A percentile compares a stretch with the other conserved stretches of the same genome.
Evolutionary conservation across 176 grass and related monocot species (phyloP).

Genomic region (Aegilops tauschii): DNA sequence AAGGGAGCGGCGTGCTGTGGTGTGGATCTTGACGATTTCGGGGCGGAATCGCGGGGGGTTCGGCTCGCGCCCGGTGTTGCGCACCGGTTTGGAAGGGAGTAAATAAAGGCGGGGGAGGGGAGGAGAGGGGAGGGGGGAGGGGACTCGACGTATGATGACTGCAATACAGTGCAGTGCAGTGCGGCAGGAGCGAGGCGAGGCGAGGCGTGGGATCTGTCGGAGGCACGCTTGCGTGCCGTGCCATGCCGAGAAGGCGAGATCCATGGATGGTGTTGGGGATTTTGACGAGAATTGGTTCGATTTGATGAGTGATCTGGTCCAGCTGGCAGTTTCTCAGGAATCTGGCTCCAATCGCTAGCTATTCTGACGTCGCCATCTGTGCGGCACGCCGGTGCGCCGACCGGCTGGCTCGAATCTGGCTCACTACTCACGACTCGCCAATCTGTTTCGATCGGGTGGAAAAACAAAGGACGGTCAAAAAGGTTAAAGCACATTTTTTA

Average conservation of each 20-base stretch:
- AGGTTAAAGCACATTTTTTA: neutral
- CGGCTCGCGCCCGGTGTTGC: neutral
- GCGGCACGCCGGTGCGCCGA: neutral
- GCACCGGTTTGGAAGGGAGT: neutral
- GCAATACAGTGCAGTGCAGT: neutral
- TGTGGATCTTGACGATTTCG: conserved; percentile 23
- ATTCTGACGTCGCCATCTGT: neutral
- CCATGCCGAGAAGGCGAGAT: neutral
- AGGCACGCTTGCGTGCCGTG: neutral
- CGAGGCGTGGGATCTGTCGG: neutral
- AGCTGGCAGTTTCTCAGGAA: neutral
- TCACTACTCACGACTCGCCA: too few species aligned
- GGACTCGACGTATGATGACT: neutral
- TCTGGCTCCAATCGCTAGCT: neutral
- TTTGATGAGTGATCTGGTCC: neutral
- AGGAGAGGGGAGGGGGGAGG: neutral
- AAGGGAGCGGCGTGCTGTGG: neutral
- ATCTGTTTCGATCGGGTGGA: neutral
- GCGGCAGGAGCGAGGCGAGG: neutral
- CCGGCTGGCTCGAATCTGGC: neutral
- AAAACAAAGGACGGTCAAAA: neutral
- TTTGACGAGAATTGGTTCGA: neutral
- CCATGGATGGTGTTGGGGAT: neutral
- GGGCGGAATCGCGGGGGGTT: neutral
- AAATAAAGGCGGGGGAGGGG: conserved; percentile 1